Evolutionary conservation across 2,329 filamentous ascomycete genomes (phyloP).

Genomic region (Keithomyces neogunnii): DNA sequence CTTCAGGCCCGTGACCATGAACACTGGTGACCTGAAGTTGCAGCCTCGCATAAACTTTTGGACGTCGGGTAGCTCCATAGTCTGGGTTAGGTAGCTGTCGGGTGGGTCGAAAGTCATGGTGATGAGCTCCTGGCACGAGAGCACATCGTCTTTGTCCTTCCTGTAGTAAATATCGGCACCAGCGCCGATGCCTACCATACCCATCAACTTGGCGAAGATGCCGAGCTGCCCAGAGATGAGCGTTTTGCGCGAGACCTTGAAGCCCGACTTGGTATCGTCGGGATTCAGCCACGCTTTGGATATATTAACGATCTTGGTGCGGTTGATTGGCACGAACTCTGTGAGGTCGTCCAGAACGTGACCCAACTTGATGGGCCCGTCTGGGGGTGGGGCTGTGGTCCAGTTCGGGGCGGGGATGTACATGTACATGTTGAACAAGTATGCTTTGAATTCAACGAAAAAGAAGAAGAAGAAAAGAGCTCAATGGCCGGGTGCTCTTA

Average conservation of each 20-base stretch:
- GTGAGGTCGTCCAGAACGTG: constrained; percentile 13
- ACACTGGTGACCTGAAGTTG: not conserved
- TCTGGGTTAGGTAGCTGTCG: not conserved
- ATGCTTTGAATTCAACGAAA: too few relatives aligned
- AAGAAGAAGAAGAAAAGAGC: too few relatives aligned
- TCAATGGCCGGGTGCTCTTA: too few relatives aligned
- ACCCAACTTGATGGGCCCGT: constrained; percentile 7
- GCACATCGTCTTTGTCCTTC: not conserved
- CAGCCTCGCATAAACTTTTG: not conserved
- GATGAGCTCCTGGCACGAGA: not conserved
- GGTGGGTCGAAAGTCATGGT: not conserved
- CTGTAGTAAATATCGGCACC: not conserved
- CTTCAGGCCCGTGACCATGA: not conserved
- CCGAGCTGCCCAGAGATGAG: not conserved
- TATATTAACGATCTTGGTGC: constrained; percentile 22
- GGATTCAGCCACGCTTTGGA: constrained; percentile 23
- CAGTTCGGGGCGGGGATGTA: constrained; percentile 1
- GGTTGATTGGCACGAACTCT: constrained; percentile 4
- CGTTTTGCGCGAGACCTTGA: not conserved
- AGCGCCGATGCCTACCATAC: not conserved
- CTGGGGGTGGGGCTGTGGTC: constrained; percentile 7
- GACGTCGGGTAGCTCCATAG: not conserved
- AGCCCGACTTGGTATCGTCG: not conserved
- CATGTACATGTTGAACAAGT: too few relatives aligned
- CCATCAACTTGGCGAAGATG: not conserved